These are phyloP conservation scores for Pezicula carpinea DNA, from an alignment of 2,329 filamentous ascomycete species.

Conservation along the genomic window DNA sequence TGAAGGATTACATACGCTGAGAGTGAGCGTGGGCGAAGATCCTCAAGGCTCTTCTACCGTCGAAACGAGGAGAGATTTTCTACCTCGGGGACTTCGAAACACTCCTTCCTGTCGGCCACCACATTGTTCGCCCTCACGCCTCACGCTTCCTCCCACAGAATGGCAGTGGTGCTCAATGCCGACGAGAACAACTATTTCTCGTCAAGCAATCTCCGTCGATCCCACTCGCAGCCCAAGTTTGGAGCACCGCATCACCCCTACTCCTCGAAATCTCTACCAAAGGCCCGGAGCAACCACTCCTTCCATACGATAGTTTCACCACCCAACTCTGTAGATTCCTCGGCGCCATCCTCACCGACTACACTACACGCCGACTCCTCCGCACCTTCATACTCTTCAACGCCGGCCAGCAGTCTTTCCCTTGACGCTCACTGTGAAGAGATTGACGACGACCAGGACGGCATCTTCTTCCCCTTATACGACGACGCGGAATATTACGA, in stretches of 20 bases:
- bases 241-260: slow-evolving; percentile 42
- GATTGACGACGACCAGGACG: slow-evolving; percentile 81
- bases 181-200: slow-evolving; percentile 56
- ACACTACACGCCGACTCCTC: slow-evolving; percentile 45
- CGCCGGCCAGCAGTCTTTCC: slow-evolving; percentile 57
- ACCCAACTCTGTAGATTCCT: slow-evolving; percentile 36
- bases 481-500: slow-evolving; percentile 31
- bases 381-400: slow-evolving; percentile 56
- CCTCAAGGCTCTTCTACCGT: too few species aligned
- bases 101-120: too few species aligned
- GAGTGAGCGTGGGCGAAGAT: too few species aligned
- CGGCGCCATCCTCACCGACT: slow-evolving; percentile 51
- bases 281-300: slow-evolving; percentile 30
- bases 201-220: slow-evolving; percentile 49
- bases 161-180: slow-evolving; percentile 32
- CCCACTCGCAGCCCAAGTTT: slow-evolving; percentile 57
- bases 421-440: slow-evolving; percentile 90
- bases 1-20: too few species aligned
- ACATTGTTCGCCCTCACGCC: too few species aligned
- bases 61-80: too few species aligned
- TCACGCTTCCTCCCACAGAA: slow-evolving; percentile 10
- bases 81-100: too few species aligned
- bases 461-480: slow-evolving; percentile 38
- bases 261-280: slow-evolving; percentile 39
- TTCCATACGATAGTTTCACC: slow-evolving; percentile 23